Base-by-base conservation (phyloP, 345 rosid genomes). In the rapeseed (Brassica napus) region DNA sequence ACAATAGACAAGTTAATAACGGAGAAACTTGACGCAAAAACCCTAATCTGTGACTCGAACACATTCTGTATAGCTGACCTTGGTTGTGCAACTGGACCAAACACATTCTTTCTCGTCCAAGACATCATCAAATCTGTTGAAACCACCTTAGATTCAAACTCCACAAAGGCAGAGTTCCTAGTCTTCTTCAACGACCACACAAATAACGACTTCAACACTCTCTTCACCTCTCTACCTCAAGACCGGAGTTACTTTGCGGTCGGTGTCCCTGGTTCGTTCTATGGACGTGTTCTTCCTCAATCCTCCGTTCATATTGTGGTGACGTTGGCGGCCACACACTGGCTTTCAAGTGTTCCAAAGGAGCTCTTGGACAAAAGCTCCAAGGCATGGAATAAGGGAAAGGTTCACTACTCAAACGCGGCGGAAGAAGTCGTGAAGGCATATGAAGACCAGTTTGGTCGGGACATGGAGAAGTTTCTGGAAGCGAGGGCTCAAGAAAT, bases 61-160 rank as follows among this genome's bases (percentile, higher is more conserved):
- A 68, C 81, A 35, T 73, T 91, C 8, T 52, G 18, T 8, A 60
- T 91, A 28, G 97, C 88, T 11, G 94, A 91, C 71, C 74, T 88
- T 81, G 97, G 97, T 68, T 91, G 94, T 74, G 89, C 94, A 6
- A 88, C 81, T 0, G 94, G 94, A 35, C 89, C 94, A 68, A 91
- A 89, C 75, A 82, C 94, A 35, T 55, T 89, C 61, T 15, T 63
- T 12, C 72, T 88, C 28, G 69, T 89, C 57, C 82, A 86, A 47
- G 82, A 87, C 77, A 52, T 89, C 28, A 47, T 88, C 32, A 72
- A 80, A 42, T 82, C 73, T 14, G 61, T 87, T 1, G 63, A 80
- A 80, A 28, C 37, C 12, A 89, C 59, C 65, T 74, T 80, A 69
- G 24, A 57, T 68, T 12, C 84, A 28, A 79, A 81, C 34, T 71